phyloP scores from a whole-genome alignment of 2,329 filamentous ascomycete species.

The Hymenoscyphus linearis region DNA sequence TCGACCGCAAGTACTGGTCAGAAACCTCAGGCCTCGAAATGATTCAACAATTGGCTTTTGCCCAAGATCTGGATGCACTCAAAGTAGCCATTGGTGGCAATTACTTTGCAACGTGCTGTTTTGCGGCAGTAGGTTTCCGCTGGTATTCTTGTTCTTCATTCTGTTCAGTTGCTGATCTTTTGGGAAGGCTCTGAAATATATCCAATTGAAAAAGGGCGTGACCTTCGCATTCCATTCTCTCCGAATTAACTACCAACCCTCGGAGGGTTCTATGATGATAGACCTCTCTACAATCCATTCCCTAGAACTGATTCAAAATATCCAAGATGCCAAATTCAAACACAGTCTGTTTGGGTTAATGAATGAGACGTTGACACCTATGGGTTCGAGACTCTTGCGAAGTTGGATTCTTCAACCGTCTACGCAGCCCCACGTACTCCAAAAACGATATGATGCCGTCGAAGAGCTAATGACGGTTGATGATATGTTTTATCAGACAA shows the following conservation, averaged over 20 bases:
- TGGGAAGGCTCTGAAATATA: slow-evolving; percentile 70
- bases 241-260: slow-evolving; percentile 79
- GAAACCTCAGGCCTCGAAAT: slow-evolving; percentile 72
- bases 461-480: slow-evolving; percentile 78
- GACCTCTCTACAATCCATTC: slow-evolving; percentile 82
- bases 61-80: slow-evolving; percentile 73
- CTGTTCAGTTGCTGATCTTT: slow-evolving; percentile 7
- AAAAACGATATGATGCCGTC: slow-evolving; percentile 72
- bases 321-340: slow-evolving; percentile 70
- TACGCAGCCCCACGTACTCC: slow-evolving; percentile 62
- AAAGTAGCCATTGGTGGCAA: slow-evolving; percentile 77
- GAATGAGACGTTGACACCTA: slow-evolving; percentile 79
- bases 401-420: slow-evolving; percentile 87
- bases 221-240: slow-evolving; percentile 75
- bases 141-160: not conserved
- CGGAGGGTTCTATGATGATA: slow-evolving; percentile 93
- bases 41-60: slow-evolving; percentile 73
- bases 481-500: slow-evolving; percentile 74
- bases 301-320: slow-evolving; percentile 85
- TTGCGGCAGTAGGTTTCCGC: slow-evolving; percentile 64
- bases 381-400: slow-evolving; percentile 79
- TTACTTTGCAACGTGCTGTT: slow-evolving; percentile 78
- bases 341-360: slow-evolving; percentile 80
- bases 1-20: slow-evolving; percentile 80
- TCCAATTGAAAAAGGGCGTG: slow-evolving; percentile 63